Conservation (phyloP, 768 basidiomycete genomes). For the Collybia sp. region DNA sequence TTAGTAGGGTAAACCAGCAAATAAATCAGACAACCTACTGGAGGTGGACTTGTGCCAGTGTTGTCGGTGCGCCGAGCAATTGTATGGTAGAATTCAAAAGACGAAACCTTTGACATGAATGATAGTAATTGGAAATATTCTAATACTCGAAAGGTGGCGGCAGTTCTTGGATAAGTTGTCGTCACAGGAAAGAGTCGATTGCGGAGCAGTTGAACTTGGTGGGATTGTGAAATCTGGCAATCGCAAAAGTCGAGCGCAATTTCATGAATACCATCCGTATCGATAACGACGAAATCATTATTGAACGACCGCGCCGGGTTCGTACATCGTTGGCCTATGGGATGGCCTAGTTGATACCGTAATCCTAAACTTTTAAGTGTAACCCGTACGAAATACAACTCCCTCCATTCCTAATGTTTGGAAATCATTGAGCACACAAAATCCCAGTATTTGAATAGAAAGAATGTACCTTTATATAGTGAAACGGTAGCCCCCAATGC, state of each 20-base stretch:
- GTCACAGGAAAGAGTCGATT: conserved; percentile 8
- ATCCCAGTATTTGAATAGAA: neutral
- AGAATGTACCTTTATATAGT: neutral
- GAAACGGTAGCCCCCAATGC: neutral
- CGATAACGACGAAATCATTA: conserved; percentile 9
- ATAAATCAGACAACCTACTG: neutral
- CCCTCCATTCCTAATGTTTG: conserved; percentile 1
- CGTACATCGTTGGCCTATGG: neutral
- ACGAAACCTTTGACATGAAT: conserved; percentile 10
- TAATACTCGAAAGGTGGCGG: conserved; percentile 6
- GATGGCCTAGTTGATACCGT: conserved; percentile 6
- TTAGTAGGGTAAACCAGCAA: neutral
- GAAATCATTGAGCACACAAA: neutral
- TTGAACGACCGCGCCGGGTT: neutral
- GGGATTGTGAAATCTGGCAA: conserved; percentile 5
- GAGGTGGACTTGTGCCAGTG: neutral
- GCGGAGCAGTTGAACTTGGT: conserved; percentile 14
- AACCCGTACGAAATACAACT: neutral
- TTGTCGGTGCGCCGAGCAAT: neutral
- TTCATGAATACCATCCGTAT: conserved; percentile 9
- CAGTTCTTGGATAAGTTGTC: conserved; percentile 4
- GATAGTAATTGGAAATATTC: conserved; percentile 8
- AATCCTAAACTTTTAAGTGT: conserved; percentile 13
- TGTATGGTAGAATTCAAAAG: conserved; percentile 8
- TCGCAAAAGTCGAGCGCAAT: conserved; percentile 14